phyloP scores from a whole-genome alignment of 257 asterid genomes.

The Fraxinus cuspidata region DNA sequence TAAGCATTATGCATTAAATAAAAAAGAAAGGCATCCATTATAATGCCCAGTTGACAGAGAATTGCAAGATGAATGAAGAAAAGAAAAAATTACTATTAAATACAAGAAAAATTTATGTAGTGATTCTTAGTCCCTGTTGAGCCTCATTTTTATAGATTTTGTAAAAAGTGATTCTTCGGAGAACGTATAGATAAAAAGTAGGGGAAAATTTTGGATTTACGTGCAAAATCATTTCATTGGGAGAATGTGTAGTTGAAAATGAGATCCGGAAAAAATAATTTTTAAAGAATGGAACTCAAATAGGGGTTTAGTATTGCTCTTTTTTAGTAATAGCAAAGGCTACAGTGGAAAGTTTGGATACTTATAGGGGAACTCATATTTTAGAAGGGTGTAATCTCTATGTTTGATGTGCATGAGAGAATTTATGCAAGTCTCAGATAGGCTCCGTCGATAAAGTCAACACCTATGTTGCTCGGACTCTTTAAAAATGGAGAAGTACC shows the following conservation, averaged over 20 bases:
- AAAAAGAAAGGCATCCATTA: slow-evolving; percentile 52
- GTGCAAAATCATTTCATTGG: no score
- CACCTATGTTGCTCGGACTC: no score
- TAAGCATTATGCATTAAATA: slow-evolving; percentile 68
- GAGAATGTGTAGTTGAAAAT: no score
- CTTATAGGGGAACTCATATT: neutral
- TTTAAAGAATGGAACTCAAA: no score
- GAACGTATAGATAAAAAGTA: no score
- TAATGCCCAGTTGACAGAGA: slow-evolving; percentile 24
- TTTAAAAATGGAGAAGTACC: no score
- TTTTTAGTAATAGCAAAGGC: neutral
- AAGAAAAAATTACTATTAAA: neutral
- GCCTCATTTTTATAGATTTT: no score
- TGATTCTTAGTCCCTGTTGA: neutral
- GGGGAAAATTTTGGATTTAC: no score
- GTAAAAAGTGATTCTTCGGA: no score
- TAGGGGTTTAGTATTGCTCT: neutral
- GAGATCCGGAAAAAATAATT: no score
- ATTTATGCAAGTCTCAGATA: neutral
- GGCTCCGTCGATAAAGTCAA: neutral
- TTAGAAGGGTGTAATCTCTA: neutral
- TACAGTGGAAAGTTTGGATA: neutral
- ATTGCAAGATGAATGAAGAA: slow-evolving; percentile 9
- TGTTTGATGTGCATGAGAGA: neutral
- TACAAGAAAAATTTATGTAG: neutral